phyloP scores from a whole-genome alignment of 768 basidiomycete species.

The Sarcodon aspratus region DNA sequence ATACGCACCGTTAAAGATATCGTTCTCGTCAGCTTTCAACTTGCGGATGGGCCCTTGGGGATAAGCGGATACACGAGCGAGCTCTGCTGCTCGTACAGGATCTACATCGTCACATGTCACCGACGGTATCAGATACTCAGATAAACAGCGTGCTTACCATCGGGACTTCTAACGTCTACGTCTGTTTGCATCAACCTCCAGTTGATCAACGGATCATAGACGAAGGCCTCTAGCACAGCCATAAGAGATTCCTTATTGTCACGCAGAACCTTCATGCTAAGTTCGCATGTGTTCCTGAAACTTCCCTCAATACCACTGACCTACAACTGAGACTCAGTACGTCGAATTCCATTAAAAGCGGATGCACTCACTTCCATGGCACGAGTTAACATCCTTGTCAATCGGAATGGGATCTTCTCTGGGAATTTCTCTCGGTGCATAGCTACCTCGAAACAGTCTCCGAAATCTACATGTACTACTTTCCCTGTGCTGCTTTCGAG shows the following conservation, averaged over 20 bases:
- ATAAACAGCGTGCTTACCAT: constrained; percentile 32
- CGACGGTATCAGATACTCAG: constrained; percentile 1
- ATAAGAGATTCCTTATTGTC: constrained; percentile 98
- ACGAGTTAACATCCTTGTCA: constrained; percentile 96
- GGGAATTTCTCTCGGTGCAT: constrained; percentile 99
- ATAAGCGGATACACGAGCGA: constrained; percentile 57
- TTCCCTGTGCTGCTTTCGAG: constrained; percentile 87
- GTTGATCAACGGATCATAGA: constrained; percentile 96
- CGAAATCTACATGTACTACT: constrained; percentile 94
- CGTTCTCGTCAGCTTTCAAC: constrained; percentile 84
- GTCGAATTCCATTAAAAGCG: not conserved
- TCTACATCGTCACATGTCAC: constrained; percentile 30
- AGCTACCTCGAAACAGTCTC: constrained; percentile 97
- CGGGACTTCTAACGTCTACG: constrained; percentile 55
- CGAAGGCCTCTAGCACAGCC: constrained; percentile 97
- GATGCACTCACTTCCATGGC: constrained; percentile 82
- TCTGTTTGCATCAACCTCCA: constrained; percentile 91
- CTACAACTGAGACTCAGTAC: constrained; percentile 27
- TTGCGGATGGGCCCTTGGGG: constrained; percentile 75
- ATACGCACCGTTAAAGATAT: constrained; percentile 77
- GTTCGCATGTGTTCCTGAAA: constrained; percentile 91
- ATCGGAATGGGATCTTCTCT: constrained; percentile 94
- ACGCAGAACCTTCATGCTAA: constrained; percentile 93
- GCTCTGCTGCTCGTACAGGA: constrained; percentile 46
- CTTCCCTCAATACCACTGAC: constrained; percentile 98